Evolutionary conservation across 148 eudicot species (phyloP).

Genomic region (Cornus kousa): DNA sequence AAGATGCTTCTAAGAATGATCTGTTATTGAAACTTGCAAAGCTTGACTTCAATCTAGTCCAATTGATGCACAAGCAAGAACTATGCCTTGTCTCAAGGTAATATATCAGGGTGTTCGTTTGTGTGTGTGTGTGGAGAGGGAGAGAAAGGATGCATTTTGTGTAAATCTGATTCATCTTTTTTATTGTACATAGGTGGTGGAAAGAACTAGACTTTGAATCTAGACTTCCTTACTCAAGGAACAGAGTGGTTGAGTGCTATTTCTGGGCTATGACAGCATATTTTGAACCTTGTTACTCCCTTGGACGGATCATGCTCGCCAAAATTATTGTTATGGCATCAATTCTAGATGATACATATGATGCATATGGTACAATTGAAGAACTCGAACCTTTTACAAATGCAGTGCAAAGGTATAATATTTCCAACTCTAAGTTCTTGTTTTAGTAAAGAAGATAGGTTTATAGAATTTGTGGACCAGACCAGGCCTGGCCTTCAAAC

Average conservation of each 20-base stretch:
- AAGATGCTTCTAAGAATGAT: slow-evolving; percentile 14
- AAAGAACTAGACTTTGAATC: background rate
- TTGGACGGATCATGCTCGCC: slow-evolving; percentile 20
- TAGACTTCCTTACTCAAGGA: no score
- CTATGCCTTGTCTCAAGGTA: no score
- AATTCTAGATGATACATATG: slow-evolving; percentile 45
- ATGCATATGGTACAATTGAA: slow-evolving; percentile 15
- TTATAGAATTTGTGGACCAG: no score
- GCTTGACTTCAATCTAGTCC: slow-evolving; percentile 27
- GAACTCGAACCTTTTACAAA: slow-evolving; percentile 36
- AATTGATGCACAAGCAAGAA: no score
- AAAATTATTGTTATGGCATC: slow-evolving; percentile 28
- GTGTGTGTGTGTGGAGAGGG: no score
- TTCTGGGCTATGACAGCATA: no score
- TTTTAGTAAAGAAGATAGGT: no score
- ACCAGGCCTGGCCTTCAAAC: no score
- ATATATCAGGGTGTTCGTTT: no score
- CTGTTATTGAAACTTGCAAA: slow-evolving; percentile 26
- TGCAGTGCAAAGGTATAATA: slow-evolving; percentile 29
- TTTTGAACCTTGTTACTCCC: slow-evolving; percentile 28
- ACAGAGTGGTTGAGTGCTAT: no score
- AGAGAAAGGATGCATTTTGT: no score
- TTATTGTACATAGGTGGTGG: slow-evolving; percentile 40
- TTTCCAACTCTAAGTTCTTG: background rate
- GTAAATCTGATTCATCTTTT: no score